A percentile compares a stretch with the other conserved stretches of the same genome.
These are phyloP conservation scores for Porphyra umbilicalis DNA, from an alignment of 31 red algal genomes.

Conservation along the genomic window DNA sequence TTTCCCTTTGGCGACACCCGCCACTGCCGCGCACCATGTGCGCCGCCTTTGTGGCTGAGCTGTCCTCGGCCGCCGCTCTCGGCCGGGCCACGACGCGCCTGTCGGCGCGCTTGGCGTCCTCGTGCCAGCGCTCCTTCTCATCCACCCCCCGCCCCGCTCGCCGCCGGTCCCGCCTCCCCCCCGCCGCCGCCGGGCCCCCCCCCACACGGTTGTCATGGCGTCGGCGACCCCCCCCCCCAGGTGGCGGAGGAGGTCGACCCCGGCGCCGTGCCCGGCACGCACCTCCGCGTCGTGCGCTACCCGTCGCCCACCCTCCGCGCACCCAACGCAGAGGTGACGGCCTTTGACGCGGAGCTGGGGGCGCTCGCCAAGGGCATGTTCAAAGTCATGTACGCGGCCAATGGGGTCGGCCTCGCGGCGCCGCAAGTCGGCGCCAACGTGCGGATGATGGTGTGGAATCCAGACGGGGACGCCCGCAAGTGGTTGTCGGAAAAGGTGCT, in stretches of 20 bases:
- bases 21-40: too few relatives aligned
- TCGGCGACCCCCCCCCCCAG: too few relatives aligned
- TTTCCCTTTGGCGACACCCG: too few relatives aligned
- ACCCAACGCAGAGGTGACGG: constrained; percentile 39
- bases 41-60: too few relatives aligned
- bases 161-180: too few relatives aligned
- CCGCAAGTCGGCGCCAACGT: constrained; percentile 93
- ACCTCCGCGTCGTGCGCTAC: constrained; percentile 67
- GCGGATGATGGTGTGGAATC: constrained; percentile 93
- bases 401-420: constrained; percentile 91
- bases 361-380: constrained; percentile 80
- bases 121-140: too few relatives aligned
- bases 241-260: constrained; percentile 38
- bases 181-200: too few relatives aligned
- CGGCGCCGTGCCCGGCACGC: constrained; percentile 36
- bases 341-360: constrained; percentile 26
- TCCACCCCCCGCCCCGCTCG: too few relatives aligned
- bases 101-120: too few relatives aligned
- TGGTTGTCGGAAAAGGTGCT: constrained; percentile 82
- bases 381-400: constrained; percentile 80
- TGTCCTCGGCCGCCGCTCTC: too few relatives aligned
- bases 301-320: constrained; percentile 57
- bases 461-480: constrained; percentile 42
- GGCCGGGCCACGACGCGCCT: too few relatives aligned
- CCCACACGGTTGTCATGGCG: too few relatives aligned